Evolutionary conservation across 371 early-diverging fungal species (phyloP).

Genomic region (Rhizopus delemar): DNA sequence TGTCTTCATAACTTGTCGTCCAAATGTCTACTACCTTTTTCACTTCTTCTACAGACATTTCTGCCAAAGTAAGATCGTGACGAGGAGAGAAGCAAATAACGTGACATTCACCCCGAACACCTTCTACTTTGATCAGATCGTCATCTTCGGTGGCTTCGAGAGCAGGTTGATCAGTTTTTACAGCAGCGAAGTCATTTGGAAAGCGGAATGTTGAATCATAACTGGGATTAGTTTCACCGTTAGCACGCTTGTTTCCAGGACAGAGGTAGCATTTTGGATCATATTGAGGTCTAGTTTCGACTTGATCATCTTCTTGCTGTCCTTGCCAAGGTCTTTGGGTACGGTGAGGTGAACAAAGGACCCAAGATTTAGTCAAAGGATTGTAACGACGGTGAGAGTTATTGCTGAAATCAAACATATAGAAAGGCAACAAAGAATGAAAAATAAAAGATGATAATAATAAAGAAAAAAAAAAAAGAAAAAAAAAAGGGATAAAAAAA

Average conservation of each 20-base stretch:
- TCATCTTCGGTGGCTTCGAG: slow-evolving; percentile 25
- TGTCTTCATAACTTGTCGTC: slow-evolving; percentile 58
- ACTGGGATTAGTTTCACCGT: slow-evolving; percentile 73
- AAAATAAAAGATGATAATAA: neutral
- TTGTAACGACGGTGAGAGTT: slow-evolving; percentile 90
- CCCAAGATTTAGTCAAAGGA: slow-evolving; percentile 86
- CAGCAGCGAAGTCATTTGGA: slow-evolving; percentile 89
- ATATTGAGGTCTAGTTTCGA: slow-evolving; percentile 58
- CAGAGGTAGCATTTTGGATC: slow-evolving; percentile 87
- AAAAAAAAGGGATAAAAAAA: neutral
- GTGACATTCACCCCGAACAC: slow-evolving; percentile 79
- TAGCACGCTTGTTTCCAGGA: slow-evolving; percentile 81
- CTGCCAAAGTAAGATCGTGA: slow-evolving; percentile 88
- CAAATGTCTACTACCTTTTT: slow-evolving; percentile 74
- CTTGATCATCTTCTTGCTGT: slow-evolving; percentile 59
- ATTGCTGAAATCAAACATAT: slow-evolving; percentile 41
- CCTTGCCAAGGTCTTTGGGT: slow-evolving; percentile 94
- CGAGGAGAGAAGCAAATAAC: slow-evolving; percentile 90
- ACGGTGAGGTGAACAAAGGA: slow-evolving; percentile 93
- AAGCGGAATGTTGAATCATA: slow-evolving; percentile 81
- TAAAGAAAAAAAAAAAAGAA: slow-evolving; percentile 3
- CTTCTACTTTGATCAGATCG: slow-evolving; percentile 64
- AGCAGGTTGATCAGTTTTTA: slow-evolving; percentile 66
- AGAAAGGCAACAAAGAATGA: neutral
- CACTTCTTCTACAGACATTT: slow-evolving; percentile 71